Evolutionary conservation across 257 asterid species (phyloP).

Genomic region (Scutellaria baicalensis): DNA sequence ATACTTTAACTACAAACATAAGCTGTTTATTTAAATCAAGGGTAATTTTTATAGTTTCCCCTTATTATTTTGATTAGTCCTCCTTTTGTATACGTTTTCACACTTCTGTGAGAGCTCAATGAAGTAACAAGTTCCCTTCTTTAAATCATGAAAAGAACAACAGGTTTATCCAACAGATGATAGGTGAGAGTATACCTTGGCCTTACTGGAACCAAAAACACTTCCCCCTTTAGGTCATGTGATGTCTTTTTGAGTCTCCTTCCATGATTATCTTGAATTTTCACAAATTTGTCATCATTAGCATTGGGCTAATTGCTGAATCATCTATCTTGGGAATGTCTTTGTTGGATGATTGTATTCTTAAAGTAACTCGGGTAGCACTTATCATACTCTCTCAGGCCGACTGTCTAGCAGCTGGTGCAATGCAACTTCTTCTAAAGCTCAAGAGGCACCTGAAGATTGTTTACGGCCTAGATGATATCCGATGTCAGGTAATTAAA

Average conservation of each 20-base stretch:
- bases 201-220: background rate
- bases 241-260: background rate
- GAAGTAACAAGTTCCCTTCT: background rate
- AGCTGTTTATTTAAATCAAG: too few species aligned
- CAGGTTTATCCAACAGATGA: background rate
- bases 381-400: slow-evolving; percentile 44
- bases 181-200: background rate
- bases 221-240: background rate
- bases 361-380: background rate
- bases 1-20: too few species aligned
- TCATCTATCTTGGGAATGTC: background rate
- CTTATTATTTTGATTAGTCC: background rate
- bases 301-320: background rate
- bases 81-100: background rate
- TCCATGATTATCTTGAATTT: background rate
- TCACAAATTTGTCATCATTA: background rate
- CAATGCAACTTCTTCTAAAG: slow-evolving; percentile 81
- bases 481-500: slow-evolving; percentile 73
- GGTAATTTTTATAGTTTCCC: too few species aligned
- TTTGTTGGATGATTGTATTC: background rate
- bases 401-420: slow-evolving; percentile 81
- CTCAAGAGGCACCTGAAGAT: slow-evolving; percentile 94
- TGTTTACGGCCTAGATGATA: slow-evolving; percentile 74
- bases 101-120: background rate
- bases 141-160: background rate